These are phyloP conservation scores for Magnusiomyces clavatus DNA, from an alignment of 1,139 yeast species.

Conservation along the genomic window DNA sequence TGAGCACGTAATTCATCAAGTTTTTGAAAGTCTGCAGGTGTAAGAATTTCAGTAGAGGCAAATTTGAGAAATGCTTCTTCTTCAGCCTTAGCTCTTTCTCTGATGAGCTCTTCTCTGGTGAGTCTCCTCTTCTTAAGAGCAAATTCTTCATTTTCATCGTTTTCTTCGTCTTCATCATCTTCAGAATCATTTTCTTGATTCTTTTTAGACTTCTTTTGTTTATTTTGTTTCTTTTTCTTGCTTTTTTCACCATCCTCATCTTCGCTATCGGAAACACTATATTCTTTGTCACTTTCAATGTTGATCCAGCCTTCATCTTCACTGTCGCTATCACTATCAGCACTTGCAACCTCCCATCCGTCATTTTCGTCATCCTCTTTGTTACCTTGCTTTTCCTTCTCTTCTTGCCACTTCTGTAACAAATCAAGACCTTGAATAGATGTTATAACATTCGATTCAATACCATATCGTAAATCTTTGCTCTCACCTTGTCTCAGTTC, in stretches of 20 bases:
- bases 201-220: conserved; percentile 45
- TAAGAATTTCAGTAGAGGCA: conserved; percentile 68
- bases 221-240: conserved; percentile 36
- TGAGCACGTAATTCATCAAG: conserved; percentile 75
- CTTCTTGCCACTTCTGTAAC: conserved; percentile 79
- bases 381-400: conserved; percentile 47
- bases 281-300: conserved; percentile 41
- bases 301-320: conserved; percentile 47
- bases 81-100: conserved; percentile 23
- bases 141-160: conserved; percentile 58
- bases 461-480: conserved; percentile 48
- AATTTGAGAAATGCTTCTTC: conserved; percentile 52
- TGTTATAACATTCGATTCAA: conserved; percentile 28
- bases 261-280: conserved; percentile 54
- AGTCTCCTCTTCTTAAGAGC: conserved; percentile 32
- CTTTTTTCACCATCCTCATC: conserved; percentile 38
- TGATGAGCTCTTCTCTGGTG: conserved; percentile 18
- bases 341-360: conserved; percentile 42
- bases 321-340: conserved; percentile 47
- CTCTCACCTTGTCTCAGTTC: conserved; percentile 49
- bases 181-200: conserved; percentile 40
- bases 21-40: conserved; percentile 97
- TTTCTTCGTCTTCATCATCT: conserved; percentile 36
- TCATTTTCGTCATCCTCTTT: conserved; percentile 36
- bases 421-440: conserved; percentile 88